Conservation (phyloP, 495 filamentous ascomycete genomes). For the Neurospora cerealis region DNA sequence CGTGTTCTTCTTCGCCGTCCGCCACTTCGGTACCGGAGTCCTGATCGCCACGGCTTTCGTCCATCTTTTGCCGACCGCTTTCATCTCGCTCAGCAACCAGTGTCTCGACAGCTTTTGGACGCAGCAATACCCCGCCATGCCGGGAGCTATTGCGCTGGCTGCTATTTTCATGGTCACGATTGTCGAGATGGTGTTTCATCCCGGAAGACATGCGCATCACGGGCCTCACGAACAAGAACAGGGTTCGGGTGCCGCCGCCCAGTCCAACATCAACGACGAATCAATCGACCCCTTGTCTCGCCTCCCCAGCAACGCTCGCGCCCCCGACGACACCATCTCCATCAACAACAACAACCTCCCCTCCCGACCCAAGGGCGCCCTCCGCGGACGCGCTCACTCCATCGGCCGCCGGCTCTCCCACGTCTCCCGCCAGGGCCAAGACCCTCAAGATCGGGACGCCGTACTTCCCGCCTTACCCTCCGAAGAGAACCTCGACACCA, state of each 20-base stretch:
- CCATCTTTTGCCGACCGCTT: constrained; percentile 72
- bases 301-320: not conserved
- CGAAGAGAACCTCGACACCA: not conserved
- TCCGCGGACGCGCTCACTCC: not conserved
- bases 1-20: constrained; percentile 56
- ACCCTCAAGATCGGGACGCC: not conserved
- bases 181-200: constrained; percentile 64
- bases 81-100: constrained; percentile 66
- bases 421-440: not conserved
- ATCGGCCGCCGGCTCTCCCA: not conserved
- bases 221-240: constrained; percentile 33
- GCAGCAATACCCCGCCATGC: constrained; percentile 60
- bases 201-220: constrained; percentile 24
- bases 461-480: not conserved
- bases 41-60: constrained; percentile 84
- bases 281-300: not conserved
- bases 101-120: constrained; percentile 73
- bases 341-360: not conserved
- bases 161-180: constrained; percentile 63
- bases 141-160: constrained; percentile 66
- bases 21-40: constrained; percentile 78
- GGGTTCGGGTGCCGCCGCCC: constrained; percentile 18
- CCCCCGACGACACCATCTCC: not conserved
- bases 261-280: constrained; percentile 9
- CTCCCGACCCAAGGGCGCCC: not conserved